Conservation (phyloP, 2,329 filamentous ascomycete species). For the Pseudogymnoascus sp. region DNA sequence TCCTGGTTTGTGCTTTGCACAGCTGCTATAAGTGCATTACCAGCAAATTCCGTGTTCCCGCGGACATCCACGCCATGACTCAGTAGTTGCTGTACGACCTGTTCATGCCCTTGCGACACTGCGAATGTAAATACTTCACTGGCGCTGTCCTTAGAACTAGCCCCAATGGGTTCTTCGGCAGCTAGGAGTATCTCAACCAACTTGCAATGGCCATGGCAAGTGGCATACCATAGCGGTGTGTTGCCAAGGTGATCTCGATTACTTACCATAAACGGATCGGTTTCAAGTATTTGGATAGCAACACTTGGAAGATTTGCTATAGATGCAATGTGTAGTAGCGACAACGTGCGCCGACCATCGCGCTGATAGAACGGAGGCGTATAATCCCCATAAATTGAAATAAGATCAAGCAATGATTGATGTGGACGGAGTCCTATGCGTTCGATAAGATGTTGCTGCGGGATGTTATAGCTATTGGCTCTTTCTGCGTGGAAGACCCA, state of each 20-base stretch:
- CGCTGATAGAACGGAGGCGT: too few species aligned
- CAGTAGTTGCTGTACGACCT: slow-evolving; percentile 8
- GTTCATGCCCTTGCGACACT: neutral
- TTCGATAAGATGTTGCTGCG: neutral
- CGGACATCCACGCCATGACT: neutral
- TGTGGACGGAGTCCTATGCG: neutral
- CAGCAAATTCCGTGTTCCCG: neutral
- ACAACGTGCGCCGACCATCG: neutral
- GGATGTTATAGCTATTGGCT: neutral
- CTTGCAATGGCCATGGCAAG: slow-evolving; percentile 10
- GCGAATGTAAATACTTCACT: neutral
- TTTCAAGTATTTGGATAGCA: neutral
- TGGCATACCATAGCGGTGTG: slow-evolving; percentile 14
- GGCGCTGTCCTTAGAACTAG: neutral
- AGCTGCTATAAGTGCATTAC: neutral
- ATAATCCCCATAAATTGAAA: too few species aligned
- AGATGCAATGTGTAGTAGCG: slow-evolving; percentile 13
- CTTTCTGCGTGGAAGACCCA: slow-evolving; percentile 15
- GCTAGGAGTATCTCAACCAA: slow-evolving; percentile 14
- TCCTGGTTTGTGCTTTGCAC: neutral
- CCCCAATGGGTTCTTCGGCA: slow-evolving; percentile 10
- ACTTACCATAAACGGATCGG: neutral
- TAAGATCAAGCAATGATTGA: neutral
- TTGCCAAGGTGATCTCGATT: slow-evolving; percentile 9
- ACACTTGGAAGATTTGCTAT: slow-evolving; percentile 11